Evolutionary conservation across 2,329 filamentous ascomycete genomes (phyloP).

Genomic region (Paraphoma chrysanthemicola): DNA sequence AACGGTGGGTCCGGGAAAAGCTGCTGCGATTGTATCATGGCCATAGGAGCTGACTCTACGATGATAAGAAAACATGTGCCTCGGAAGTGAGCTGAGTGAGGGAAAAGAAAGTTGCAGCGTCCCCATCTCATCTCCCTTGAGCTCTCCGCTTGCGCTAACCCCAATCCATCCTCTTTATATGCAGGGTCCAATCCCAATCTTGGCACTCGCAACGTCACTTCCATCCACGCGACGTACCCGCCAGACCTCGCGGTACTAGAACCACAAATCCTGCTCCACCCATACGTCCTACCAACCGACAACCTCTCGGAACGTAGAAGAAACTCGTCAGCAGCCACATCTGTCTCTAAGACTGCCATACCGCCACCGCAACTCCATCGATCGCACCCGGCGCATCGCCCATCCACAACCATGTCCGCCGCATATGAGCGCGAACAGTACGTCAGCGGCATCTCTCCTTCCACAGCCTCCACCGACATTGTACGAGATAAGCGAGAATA

Average conservation of each 20-base stretch:
- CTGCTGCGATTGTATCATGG: no score
- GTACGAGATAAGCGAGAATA: not conserved
- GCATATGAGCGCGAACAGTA: slow-evolving; percentile 68
- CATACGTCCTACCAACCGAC: no score
- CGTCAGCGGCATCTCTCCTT: slow-evolving; percentile 28
- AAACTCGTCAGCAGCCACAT: not conserved
- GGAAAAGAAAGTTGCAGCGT: not conserved
- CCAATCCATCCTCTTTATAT: not conserved
- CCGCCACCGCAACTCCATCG: not conserved
- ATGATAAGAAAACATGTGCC: no score
- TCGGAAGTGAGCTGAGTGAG: not conserved
- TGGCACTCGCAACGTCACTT: not conserved
- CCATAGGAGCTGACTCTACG: no score
- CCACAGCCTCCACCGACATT: not conserved
- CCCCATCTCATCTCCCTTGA: not conserved
- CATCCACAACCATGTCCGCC: slow-evolving; percentile 57
- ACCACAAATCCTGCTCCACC: not conserved
- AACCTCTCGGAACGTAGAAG: no score
- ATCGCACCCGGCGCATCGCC: not conserved
- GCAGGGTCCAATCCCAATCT: not conserved
- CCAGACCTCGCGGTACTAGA: not conserved
- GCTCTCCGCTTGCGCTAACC: not conserved
- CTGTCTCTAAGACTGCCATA: not conserved
- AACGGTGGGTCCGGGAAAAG: no score
- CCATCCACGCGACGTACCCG: not conserved